Base-by-base conservation (phyloP, 768 basidiomycete genomes). In the Hydnomerulius pinastri region DNA sequence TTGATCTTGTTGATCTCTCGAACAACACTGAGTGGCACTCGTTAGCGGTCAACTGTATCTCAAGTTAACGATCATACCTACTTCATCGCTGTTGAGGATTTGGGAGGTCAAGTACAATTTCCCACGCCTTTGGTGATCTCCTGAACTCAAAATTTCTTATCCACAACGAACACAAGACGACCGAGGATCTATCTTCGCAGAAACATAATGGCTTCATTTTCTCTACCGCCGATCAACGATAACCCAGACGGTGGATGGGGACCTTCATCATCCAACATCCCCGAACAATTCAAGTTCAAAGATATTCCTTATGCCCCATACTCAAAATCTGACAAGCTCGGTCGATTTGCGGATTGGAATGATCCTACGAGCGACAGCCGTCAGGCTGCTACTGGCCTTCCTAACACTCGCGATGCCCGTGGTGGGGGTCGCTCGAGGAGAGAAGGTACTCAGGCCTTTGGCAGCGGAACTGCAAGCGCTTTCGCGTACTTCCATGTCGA, bases 231-330 rank as follows among this genome's bases (percentile, higher is more conserved):
- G 1, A 92, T 98, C 56, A 80, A 90, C 71, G 93, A 96, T 68
- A 94, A 92, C 71, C 86, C 87, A 32, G 93, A 95, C 61, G 92
- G 91, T 28, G 90, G 91, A 47, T 98, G 95, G 95, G 92, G 92
- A 1, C 83, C 83, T 6, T 91, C 93, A 6, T 82, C 87, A 4
- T 80, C 86, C 1, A 87, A 90, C 68, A 75, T 95, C 18, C 94
- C 96, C 1, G 78, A 87, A 38, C 86, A 92, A 56, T 98, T 96
- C 75, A 94, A 95, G 73, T 97, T 97, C 81, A 93, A 92, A 71
- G 97, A 98, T 61, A 97, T 98, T 53, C 97, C 97, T 39, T 99
- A 98, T 66, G 95, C 96, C 1, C 95, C 95, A 4, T 98, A 92
- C 79, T 93, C 93, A 73, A 99, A 99, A 83, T 86, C 92, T 30